These are phyloP conservation scores for Stachybotrys echinatus DNA, from an alignment of 2,329 filamentous ascomycete species.

Conservation along the genomic window DNA sequence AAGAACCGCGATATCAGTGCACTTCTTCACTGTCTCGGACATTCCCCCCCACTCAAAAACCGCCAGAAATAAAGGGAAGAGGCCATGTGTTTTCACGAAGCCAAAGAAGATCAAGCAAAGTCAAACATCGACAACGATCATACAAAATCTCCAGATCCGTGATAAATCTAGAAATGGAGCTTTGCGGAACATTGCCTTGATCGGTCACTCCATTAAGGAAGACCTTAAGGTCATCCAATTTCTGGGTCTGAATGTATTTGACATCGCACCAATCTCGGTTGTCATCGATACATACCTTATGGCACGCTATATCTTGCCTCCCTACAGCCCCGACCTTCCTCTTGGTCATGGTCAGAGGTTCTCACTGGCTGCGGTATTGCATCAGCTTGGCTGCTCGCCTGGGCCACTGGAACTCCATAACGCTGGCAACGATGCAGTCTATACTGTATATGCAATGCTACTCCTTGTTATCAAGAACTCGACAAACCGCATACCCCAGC, in stretches of 20 bases:
- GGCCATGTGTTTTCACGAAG: neutral
- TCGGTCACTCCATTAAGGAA: neutral
- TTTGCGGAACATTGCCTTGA: neutral
- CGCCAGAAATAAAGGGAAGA: neutral
- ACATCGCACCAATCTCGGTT: neutral
- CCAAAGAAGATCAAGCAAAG: neutral
- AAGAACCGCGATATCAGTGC: neutral
- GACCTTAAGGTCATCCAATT: neutral
- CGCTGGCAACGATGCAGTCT: neutral
- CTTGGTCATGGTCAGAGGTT: neutral
- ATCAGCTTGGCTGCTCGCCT: neutral
- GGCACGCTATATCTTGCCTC: neutral
- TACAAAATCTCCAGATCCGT: neutral
- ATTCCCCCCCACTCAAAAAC: neutral
- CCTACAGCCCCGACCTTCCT: neutral
- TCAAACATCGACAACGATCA: neutral
- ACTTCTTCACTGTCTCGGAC: neutral
- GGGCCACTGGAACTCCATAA: neutral
- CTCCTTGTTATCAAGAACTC: neutral
- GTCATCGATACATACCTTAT: neutral
- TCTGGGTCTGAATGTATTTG: neutral
- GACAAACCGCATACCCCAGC: neutral
- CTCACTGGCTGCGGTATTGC: neutral
- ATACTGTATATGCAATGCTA: neutral
- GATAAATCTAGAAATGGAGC: neutral